Conservation (phyloP, 257 asterid genomes). For the Pogostemon cablin region DNA sequence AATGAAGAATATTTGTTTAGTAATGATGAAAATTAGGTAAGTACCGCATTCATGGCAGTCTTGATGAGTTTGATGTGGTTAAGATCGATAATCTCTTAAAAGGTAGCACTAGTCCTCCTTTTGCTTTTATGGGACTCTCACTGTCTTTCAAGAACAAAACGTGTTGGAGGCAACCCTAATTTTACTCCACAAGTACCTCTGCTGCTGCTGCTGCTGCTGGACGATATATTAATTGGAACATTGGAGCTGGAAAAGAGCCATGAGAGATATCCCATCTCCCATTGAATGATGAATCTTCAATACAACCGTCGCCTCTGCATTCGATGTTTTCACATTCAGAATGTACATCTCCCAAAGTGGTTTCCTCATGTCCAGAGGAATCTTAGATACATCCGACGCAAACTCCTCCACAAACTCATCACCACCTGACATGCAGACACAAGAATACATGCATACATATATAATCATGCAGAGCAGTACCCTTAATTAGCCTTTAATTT, state of each 20-base stretch:
- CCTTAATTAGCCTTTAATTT: too few relatives aligned
- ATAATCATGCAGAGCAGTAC: too few relatives aligned
- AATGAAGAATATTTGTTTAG: too few relatives aligned
- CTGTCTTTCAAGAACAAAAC: conserved; percentile 32
- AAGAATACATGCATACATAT: too few relatives aligned
- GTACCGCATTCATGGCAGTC: conserved; percentile 50
- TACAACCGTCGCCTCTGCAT: conserved; percentile 37
- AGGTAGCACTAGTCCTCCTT: neutral
- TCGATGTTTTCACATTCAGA: conserved; percentile 43
- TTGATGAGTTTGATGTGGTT: conserved; percentile 53
- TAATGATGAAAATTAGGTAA: too few relatives aligned
- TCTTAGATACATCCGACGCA: conserved; percentile 32
- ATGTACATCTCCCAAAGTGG: conserved; percentile 57
- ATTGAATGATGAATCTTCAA: conserved; percentile 47
- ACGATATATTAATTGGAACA: neutral
- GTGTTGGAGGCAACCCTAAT: conserved; percentile 35
- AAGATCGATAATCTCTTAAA: conserved; percentile 37
- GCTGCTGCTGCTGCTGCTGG: neutral
- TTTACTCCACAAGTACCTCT: conserved; percentile 30
- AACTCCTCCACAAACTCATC: conserved; percentile 41
- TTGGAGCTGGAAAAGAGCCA: conserved; percentile 36
- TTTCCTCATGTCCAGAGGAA: conserved; percentile 35
- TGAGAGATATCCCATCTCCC: conserved; percentile 53
- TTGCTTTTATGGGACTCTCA: conserved; percentile 42
- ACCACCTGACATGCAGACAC: conserved; percentile 26